Evolutionary conservation across 306 rosid genomes (phyloP).

Genomic region (Vachellia pachyceras): DNA sequence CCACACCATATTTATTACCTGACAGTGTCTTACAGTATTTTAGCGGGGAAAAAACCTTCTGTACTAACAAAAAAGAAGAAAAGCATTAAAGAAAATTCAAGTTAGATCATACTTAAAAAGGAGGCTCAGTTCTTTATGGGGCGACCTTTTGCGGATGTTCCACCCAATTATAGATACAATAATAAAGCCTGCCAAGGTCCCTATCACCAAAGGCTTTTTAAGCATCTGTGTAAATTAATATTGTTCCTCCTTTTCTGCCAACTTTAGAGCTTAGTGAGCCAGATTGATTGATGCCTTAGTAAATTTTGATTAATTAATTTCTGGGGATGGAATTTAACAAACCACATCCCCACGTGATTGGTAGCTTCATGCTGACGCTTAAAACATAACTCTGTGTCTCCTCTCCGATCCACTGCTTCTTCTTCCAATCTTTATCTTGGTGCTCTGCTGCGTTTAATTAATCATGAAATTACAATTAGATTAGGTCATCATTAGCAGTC

Average conservation of each 20-base stretch:
- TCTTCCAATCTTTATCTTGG: not conserved
- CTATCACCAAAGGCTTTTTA: not conserved
- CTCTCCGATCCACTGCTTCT: too few relatives aligned
- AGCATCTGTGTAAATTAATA: not conserved
- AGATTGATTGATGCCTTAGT: not conserved
- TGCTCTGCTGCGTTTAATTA: too few relatives aligned
- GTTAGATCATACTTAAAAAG: not conserved
- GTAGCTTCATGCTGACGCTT: not conserved
- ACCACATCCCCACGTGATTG: not conserved
- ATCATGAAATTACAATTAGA: not conserved
- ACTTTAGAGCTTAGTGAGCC: not conserved
- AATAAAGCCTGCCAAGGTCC: not conserved
- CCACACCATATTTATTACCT: too few relatives aligned
- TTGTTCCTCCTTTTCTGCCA: not conserved
- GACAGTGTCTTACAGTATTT: too few relatives aligned
- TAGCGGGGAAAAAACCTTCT: too few relatives aligned
- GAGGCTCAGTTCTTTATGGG: not conserved
- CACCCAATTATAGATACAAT: not conserved
- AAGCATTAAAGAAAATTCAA: not conserved
- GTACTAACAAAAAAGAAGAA: not conserved
- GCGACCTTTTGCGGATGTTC: not conserved
- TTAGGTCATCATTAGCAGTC: conserved; percentile 13
- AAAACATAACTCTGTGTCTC: not conserved
- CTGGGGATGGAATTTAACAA: not conserved
- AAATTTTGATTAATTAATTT: not conserved